Evolutionary conservation across 345 rosid species (phyloP).

Genomic region (Dipteronia dyeriana): DNA sequence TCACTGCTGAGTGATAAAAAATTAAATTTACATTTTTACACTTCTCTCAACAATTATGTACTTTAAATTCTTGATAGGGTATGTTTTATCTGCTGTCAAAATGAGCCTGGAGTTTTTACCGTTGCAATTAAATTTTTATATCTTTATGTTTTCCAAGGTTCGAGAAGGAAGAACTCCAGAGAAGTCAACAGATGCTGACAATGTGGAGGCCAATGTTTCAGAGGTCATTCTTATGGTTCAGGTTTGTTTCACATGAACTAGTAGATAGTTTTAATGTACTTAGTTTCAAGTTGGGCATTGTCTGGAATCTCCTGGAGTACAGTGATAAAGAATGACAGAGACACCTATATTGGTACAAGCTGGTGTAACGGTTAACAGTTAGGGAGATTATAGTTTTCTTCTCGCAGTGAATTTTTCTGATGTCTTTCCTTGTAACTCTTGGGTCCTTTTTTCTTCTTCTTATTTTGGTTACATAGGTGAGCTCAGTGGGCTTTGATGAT

Average conservation of each 20-base stretch:
- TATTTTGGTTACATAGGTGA: constrained; percentile 47
- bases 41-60: neutral
- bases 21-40: neutral
- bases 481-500: constrained; percentile 50
- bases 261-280: constrained; percentile 1
- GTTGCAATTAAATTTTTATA: neutral
- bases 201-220: constrained; percentile 44
- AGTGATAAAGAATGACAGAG: constrained; percentile 6
- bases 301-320: constrained; percentile 3
- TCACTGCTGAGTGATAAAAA: constrained; percentile 4
- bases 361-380: neutral
- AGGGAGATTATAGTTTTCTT: constrained; percentile 12
- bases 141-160: constrained; percentile 49
- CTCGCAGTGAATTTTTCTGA: constrained; percentile 6
- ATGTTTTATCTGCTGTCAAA: neutral
- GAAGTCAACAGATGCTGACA: constrained; percentile 45
- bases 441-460: neutral
- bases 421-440: constrained; percentile 6
- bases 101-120: neutral
- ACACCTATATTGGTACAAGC: constrained; percentile 14
- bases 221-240: constrained; percentile 97
- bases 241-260: constrained; percentile 48
- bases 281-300: neutral
- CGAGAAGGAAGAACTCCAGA: constrained; percentile 82
- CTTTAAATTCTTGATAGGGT: neutral